Evolutionary conservation across 2,329 filamentous ascomycete genomes (phyloP).

Genomic region (Metarhizium album): DNA sequence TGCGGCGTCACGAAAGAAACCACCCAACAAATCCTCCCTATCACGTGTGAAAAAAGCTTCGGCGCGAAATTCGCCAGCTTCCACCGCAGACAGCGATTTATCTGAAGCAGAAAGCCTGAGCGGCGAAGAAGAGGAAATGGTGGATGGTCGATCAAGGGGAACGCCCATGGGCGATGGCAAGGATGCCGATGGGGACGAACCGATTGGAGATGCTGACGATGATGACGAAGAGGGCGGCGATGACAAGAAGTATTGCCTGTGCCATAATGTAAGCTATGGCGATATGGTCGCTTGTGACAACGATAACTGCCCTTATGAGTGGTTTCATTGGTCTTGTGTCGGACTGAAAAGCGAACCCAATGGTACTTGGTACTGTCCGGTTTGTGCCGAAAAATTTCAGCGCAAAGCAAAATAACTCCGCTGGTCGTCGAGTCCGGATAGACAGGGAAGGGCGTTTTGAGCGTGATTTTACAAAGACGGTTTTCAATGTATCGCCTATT

Average conservation of each 20-base stretch:
- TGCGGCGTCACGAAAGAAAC: constrained; percentile 35
- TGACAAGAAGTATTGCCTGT: constrained; percentile 75
- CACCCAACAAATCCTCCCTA: constrained; percentile 46
- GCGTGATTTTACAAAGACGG: not conserved
- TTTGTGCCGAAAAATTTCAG: constrained; percentile 44
- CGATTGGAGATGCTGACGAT: constrained; percentile 41
- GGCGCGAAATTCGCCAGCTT: constrained; percentile 50
- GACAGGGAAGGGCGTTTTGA: not conserved
- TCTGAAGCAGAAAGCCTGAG: constrained; percentile 51
- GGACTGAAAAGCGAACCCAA: constrained; percentile 57
- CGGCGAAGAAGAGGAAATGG: constrained; percentile 37
- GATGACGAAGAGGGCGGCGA: constrained; percentile 62
- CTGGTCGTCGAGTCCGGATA: not conserved
- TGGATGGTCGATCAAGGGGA: constrained; percentile 21
- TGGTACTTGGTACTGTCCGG: constrained; percentile 57
- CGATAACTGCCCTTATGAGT: constrained; percentile 68
- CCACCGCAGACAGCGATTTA: constrained; percentile 53
- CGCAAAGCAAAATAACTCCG: constrained; percentile 24
- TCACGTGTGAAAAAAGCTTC: constrained; percentile 50
- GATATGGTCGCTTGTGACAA: constrained; percentile 89
- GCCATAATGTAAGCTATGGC: constrained; percentile 73
- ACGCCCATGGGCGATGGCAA: constrained; percentile 24
- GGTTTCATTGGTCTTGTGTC: constrained; percentile 77
- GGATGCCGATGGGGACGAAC: constrained; percentile 38
- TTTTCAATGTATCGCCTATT: not conserved